A percentile compares a stretch with the other conserved stretches of the same genome.
phyloP scores from a whole-genome alignment of 2,329 filamentous ascomycete species.

The Bimuria novae-zelandiae region DNA sequence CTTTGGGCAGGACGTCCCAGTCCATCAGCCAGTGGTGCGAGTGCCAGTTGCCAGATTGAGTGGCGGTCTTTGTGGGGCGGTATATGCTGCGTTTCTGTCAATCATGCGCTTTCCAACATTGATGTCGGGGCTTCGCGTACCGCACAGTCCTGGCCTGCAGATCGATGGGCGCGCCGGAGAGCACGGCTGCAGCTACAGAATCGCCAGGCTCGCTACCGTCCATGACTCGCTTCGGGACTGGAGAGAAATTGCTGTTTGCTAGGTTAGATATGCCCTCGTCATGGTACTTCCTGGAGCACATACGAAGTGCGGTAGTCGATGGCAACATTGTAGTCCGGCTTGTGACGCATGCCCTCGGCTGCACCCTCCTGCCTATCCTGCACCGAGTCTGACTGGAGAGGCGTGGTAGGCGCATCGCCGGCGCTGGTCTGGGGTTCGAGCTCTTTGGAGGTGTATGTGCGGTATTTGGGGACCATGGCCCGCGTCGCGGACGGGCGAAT shows the following conservation, averaged over 20 bases:
- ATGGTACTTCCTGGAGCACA: slow-evolving; percentile 36
- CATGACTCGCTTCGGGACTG: slow-evolving; percentile 85
- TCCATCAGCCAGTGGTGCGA: slow-evolving; percentile 93
- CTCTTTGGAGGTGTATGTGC: slow-evolving; percentile 35
- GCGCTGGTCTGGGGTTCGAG: slow-evolving; percentile 38
- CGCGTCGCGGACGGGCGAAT: slow-evolving; percentile 33
- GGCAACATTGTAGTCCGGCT: slow-evolving; percentile 79
- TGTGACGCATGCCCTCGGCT: slow-evolving; percentile 62
- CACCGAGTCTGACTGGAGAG: slow-evolving; percentile 48
- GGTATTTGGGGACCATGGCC: slow-evolving; percentile 31
- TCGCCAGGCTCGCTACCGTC: slow-evolving; percentile 84
- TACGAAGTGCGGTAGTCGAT: slow-evolving; percentile 93
- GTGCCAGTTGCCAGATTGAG: slow-evolving; percentile 90
- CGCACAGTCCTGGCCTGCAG: slow-evolving; percentile 92
- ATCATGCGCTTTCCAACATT: background rate
- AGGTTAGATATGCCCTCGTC: slow-evolving; percentile 26
- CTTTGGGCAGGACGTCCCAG: slow-evolving; percentile 91
- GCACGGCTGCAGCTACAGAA: slow-evolving; percentile 76
- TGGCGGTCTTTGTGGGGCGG: slow-evolving; percentile 88
- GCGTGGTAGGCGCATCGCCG: slow-evolving; percentile 43
- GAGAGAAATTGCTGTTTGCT: slow-evolving; percentile 76
- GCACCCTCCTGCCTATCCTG: slow-evolving; percentile 58
- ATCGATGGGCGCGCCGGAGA: slow-evolving; percentile 92
- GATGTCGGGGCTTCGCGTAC: slow-evolving; percentile 56
- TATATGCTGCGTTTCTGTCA: slow-evolving; percentile 71